Percentiles rank a stretch among this genome's conserved stretches.
These are phyloP conservation scores for Phlebiopsis flavidoalba DNA, from an alignment of 768 basidiomycete genomes.

Conservation along the genomic window DNA sequence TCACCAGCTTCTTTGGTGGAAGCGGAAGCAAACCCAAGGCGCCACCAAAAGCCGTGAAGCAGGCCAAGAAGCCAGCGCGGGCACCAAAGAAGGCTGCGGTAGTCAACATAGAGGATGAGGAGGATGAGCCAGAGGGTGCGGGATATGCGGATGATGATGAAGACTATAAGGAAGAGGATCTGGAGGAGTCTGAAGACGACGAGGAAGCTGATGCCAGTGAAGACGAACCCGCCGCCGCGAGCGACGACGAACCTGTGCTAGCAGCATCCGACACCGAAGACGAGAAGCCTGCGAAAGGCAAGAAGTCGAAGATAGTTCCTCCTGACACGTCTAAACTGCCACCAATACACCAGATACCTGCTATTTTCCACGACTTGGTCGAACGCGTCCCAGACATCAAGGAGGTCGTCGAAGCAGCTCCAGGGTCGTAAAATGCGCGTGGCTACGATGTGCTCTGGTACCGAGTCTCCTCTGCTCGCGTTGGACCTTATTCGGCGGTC, in stretches of 20 bases:
- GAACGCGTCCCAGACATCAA: constrained; percentile 60
- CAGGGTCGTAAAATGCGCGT: constrained; percentile 83
- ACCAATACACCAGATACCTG: constrained; percentile 66
- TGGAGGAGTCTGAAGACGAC: constrained; percentile 24
- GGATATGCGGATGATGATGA: constrained; percentile 10
- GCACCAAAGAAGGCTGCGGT: constrained; percentile 10
- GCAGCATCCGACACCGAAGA: constrained; percentile 5
- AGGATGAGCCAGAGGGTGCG: constrained; percentile 4
- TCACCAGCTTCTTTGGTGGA: constrained; percentile 50
- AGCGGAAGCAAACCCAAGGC: constrained; percentile 6
- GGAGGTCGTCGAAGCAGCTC: constrained; percentile 57
- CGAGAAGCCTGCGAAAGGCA: constrained; percentile 17
- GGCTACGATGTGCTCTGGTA: constrained; percentile 97
- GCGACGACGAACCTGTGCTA: constrained; percentile 26
- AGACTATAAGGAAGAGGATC: constrained; percentile 22
- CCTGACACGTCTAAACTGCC: constrained; percentile 66
- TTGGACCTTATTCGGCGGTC: constrained; percentile 78
- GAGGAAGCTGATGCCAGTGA: constrained; percentile 26
- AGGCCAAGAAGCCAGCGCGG: constrained; percentile 7
- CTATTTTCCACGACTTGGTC: constrained; percentile 75
- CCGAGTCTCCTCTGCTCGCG: constrained; percentile 90
- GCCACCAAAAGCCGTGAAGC: constrained; percentile 2
- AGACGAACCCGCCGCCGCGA: constrained; percentile 10
- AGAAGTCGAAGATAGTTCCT: constrained; percentile 34
- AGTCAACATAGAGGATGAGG: constrained; percentile 17